A percentile compares a stretch with the other conserved stretches of the same genome.
phyloP scores from a whole-genome alignment of 2,329 filamentous ascomycete genomes.

The Paecilomyces sp. region DNA sequence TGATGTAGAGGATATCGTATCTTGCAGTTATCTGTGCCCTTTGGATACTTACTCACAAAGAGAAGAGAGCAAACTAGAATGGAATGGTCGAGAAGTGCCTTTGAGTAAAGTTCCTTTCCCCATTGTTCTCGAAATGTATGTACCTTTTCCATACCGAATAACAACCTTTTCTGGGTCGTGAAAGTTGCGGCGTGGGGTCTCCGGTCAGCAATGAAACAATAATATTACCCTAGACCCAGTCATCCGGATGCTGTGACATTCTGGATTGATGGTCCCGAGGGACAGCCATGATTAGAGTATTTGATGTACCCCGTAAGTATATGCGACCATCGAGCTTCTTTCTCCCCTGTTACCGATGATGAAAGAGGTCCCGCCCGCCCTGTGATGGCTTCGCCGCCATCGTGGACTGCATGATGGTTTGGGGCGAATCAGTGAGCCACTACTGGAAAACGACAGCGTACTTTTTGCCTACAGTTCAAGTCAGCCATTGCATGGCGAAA shows the following conservation, averaged over 20 bases:
- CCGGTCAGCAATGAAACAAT: background rate
- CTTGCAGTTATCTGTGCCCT: background rate
- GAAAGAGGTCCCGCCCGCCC: background rate
- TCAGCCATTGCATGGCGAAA: background rate
- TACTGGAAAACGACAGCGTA: background rate
- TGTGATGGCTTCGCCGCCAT: background rate
- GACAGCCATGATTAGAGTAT: background rate
- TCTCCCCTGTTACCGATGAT: background rate
- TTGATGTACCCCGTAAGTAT: background rate
- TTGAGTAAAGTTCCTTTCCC: background rate
- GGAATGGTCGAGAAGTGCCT: background rate
- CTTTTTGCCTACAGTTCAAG: background rate
- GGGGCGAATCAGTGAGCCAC: background rate
- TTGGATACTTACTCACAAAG: background rate
- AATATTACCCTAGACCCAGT: background rate
- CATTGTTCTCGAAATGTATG: background rate
- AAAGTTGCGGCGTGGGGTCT: background rate
- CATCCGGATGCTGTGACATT: background rate
- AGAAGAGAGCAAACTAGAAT: background rate
- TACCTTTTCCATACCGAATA: background rate
- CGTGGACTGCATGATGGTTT: background rate
- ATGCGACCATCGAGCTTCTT: background rate
- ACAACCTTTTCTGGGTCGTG: background rate
- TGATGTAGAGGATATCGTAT: background rate
- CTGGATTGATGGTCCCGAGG: background rate